Evolutionary conservation across 306 rosid species (phyloP).

Genomic region (Cercis canadensis): DNA sequence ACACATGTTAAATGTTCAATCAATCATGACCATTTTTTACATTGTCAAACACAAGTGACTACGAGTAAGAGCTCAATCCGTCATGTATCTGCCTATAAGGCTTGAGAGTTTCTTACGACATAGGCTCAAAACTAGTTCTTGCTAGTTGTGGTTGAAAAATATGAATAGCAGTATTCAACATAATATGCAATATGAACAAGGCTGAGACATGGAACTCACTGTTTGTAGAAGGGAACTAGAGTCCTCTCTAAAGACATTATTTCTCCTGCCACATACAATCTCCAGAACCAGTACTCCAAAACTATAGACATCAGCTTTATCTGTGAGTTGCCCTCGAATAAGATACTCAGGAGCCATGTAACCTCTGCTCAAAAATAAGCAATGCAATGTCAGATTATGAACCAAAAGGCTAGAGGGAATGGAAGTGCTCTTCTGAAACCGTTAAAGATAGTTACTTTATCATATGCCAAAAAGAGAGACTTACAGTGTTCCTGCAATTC

Average conservation of each 20-base stretch:
- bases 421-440: not conserved
- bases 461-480: slow-evolving; percentile 29
- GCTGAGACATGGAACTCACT: slow-evolving; percentile 45
- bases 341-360: slow-evolving; percentile 97
- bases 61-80: too few species aligned
- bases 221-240: slow-evolving; percentile 70
- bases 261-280: slow-evolving; percentile 75
- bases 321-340: slow-evolving; percentile 82
- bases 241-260: slow-evolving; percentile 61
- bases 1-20: not conserved
- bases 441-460: not conserved
- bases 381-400: not conserved
- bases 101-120: too few species aligned
- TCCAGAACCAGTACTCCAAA: slow-evolving; percentile 86
- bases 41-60: too few species aligned
- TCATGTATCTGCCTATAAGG: too few species aligned
- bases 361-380: slow-evolving; percentile 52
- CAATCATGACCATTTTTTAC: not conserved
- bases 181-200: not conserved
- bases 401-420: not conserved
- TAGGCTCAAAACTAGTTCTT: too few species aligned
- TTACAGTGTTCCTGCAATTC: slow-evolving; percentile 94
- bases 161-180: not conserved
- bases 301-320: slow-evolving; percentile 85
- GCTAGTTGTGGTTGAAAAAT: too few species aligned